A percentile compares a stretch with the other conserved stretches of the same genome.
Conservation (phyloP, 2,329 filamentous ascomycete species). For the Juglanconis juglandina region DNA sequence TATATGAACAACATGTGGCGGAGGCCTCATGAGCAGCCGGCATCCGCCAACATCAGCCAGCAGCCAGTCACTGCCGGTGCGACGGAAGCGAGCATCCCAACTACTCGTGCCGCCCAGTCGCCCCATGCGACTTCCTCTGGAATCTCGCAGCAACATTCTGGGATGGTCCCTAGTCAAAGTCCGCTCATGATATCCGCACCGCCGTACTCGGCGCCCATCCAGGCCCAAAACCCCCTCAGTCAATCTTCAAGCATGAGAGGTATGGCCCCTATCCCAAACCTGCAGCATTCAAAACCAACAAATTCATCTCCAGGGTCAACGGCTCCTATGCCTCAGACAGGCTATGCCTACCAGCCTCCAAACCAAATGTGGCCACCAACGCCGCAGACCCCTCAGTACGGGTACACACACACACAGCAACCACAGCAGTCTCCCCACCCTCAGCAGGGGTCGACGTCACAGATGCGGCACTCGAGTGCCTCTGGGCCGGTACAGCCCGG, state of each 20-base stretch:
- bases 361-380: constrained; percentile 66
- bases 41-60: constrained; percentile 44
- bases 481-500: constrained; percentile 54
- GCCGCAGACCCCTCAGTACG: constrained; percentile 60
- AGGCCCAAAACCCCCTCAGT: constrained; percentile 67
- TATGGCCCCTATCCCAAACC: constrained; percentile 59
- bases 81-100: constrained; percentile 42
- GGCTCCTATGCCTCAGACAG: constrained; percentile 48
- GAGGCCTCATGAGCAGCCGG: constrained; percentile 74
- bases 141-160: constrained; percentile 47
- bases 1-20: constrained; percentile 82
- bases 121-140: constrained; percentile 54
- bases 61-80: constrained; percentile 35
- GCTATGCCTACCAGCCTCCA: constrained; percentile 61
- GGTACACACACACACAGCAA: constrained; percentile 44
- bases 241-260: constrained; percentile 68
- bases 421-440: constrained; percentile 38
- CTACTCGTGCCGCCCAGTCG: constrained; percentile 54
- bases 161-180: constrained; percentile 58
- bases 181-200: constrained; percentile 63
- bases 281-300: constrained; percentile 66
- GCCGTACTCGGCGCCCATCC: constrained; percentile 67
- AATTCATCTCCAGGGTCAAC: constrained; percentile 54
- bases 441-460: constrained; percentile 56
- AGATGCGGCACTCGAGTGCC: constrained; percentile 55